phyloP scores from a whole-genome alignment of 2,329 filamentous ascomycete genomes.

The Meredithiella fracta region DNA sequence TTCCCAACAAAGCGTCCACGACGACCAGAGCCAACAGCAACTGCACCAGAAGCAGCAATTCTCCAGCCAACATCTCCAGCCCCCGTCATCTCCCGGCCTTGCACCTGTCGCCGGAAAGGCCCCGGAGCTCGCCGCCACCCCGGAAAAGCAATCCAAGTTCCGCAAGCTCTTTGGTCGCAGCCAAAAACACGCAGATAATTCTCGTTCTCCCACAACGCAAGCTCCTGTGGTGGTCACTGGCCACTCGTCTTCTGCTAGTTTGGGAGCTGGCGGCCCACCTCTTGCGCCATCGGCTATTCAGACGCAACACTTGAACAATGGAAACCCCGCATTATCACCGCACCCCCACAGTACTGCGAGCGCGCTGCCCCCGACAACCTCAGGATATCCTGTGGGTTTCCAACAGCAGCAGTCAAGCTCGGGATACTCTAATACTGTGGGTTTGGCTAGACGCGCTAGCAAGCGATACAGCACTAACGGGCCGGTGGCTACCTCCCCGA shows the following conservation, averaged over 20 bases:
- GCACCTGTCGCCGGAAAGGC: not conserved
- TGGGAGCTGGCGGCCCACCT: not conserved
- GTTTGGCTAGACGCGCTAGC: constrained; percentile 37
- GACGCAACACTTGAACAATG: not conserved
- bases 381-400: constrained; percentile 11
- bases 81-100: not conserved
- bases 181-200: constrained; percentile 11
- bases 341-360: not conserved
- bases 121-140: not conserved
- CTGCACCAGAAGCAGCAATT: constrained; percentile 15
- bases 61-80: not conserved
- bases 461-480: constrained; percentile 38
- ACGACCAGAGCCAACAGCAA: constrained; percentile 21
- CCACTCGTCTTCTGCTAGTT: not conserved
- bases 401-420: not conserved
- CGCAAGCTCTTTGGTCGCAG: constrained; percentile 9
- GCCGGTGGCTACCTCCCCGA: constrained; percentile 19
- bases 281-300: not conserved
- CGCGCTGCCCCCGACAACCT: not conserved
- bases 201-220: constrained; percentile 2
- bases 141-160: constrained; percentile 11
- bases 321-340: not conserved
- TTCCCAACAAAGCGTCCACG: not conserved
- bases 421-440: constrained; percentile 32
- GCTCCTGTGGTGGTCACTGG: not conserved